Percentiles rank a stretch among this genome's conserved stretches.
Evolutionary conservation across 768 basidiomycete species (phyloP).

Genomic region (Mycena amicta): DNA sequence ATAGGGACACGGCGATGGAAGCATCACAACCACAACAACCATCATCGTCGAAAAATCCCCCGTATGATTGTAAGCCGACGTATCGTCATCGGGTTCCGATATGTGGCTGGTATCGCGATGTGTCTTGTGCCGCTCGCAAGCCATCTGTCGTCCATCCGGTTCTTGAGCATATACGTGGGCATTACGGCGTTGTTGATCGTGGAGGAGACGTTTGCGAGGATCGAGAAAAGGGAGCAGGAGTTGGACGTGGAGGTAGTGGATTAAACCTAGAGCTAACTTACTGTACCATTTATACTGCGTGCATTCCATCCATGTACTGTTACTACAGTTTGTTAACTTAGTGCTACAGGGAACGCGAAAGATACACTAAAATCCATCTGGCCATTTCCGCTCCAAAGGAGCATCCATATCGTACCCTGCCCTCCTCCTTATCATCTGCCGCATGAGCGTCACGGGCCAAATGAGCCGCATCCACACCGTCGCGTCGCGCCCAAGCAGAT

Average conservation of each 20-base stretch:
- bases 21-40: background rate
- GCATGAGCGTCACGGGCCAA: slow-evolving; percentile 38
- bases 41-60: too few species aligned
- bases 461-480: slow-evolving; percentile 35
- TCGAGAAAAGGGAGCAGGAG: slow-evolving; percentile 18
- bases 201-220: slow-evolving; percentile 21
- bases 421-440: background rate
- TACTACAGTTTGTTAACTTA: background rate
- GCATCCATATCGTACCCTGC: background rate
- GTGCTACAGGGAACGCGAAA: background rate
- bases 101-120: slow-evolving; percentile 18
- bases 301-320: too few species aligned
- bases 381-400: background rate
- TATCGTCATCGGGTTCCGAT: slow-evolving; percentile 14
- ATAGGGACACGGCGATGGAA: background rate
- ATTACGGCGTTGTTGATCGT: slow-evolving; percentile 21
- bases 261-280: too few species aligned
- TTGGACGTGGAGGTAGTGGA: slow-evolving; percentile 7
- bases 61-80: slow-evolving; percentile 9
- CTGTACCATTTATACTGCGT: too few species aligned
- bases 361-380: background rate
- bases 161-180: slow-evolving; percentile 14
- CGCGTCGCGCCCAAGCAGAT: slow-evolving; percentile 33
- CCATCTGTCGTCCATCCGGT: slow-evolving; percentile 12
- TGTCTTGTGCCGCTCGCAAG: slow-evolving; percentile 15